These are phyloP conservation scores for Yamadazyma sp. DNA, from an alignment of 1,139 yeast genomes.

Conservation along the genomic window DNA sequence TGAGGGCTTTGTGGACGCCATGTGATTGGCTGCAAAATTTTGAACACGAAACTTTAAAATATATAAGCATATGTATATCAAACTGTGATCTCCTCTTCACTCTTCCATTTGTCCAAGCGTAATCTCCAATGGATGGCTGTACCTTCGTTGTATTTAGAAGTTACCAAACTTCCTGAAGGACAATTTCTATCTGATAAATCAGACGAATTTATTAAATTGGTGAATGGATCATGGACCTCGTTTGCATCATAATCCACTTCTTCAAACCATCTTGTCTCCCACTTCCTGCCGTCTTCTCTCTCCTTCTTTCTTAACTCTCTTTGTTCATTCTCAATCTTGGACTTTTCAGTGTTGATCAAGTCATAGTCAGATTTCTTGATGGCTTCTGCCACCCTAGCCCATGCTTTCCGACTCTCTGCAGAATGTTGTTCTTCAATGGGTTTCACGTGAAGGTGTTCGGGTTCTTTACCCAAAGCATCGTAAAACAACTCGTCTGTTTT, in stretches of 20 bases:
- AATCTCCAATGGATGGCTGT: conserved; percentile 71
- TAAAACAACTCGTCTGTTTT: conserved; percentile 58
- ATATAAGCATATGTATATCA: conserved; percentile 11
- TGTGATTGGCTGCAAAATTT: not conserved
- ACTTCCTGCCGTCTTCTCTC: conserved; percentile 54
- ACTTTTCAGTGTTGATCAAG: conserved; percentile 69
- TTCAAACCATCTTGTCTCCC: conserved; percentile 84
- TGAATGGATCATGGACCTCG: conserved; percentile 31
- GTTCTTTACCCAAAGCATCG: conserved; percentile 56
- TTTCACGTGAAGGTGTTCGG: conserved; percentile 67
- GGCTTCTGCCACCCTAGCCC: conserved; percentile 89
- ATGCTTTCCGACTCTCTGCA: conserved; percentile 80
- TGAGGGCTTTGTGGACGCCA: conserved; percentile 1
- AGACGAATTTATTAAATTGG: conserved; percentile 53
- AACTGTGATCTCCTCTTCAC: conserved; percentile 57
- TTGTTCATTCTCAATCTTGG: conserved; percentile 77
- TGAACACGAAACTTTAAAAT: not conserved
- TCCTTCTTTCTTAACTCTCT: conserved; percentile 78
- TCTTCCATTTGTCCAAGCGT: conserved; percentile 50
- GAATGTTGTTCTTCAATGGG: conserved; percentile 74
- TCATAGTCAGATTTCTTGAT: conserved; percentile 73
- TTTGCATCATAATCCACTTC: conserved; percentile 44
- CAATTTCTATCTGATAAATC: conserved; percentile 60
- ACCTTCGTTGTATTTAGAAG: conserved; percentile 52
- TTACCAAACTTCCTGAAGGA: conserved; percentile 62